These are phyloP conservation scores for Fusarium sambucinum DNA, from an alignment of 2,329 filamentous ascomycete species.

Conservation along the genomic window DNA sequence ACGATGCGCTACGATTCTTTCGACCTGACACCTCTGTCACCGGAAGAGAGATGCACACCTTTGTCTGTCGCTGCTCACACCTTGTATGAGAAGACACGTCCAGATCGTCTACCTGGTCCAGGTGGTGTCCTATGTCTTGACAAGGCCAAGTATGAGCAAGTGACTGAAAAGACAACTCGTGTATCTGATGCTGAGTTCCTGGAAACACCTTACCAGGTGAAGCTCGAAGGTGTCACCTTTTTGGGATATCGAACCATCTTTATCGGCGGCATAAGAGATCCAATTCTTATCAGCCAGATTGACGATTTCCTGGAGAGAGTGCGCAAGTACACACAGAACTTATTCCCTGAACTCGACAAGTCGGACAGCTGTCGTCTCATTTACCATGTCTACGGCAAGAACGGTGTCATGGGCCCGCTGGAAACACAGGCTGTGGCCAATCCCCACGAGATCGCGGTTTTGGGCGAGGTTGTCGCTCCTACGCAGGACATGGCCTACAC, in stretches of 20 bases:
- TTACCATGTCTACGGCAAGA: conserved; percentile 60
- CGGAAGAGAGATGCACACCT: conserved; percentile 58
- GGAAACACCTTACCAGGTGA: conserved; percentile 57
- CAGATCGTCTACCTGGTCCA: conserved; percentile 62
- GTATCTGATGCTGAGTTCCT: conserved; percentile 57
- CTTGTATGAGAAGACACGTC: conserved; percentile 65
- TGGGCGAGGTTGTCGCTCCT: conserved; percentile 59
- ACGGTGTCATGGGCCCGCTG: conserved; percentile 51
- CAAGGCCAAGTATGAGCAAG: conserved; percentile 57
- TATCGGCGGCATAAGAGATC: conserved; percentile 60
- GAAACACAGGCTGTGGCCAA: conserved; percentile 40
- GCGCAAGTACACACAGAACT: conserved; percentile 39
- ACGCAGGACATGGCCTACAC: conserved; percentile 58
- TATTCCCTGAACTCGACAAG: conserved; percentile 41
- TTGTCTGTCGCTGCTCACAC: conserved; percentile 64
- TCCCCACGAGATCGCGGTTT: conserved; percentile 58
- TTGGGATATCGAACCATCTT: conserved; percentile 60
- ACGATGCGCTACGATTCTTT: conserved; percentile 59
- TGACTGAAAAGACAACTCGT: conserved; percentile 51
- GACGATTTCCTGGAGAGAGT: conserved; percentile 52
- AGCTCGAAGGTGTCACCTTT: conserved; percentile 60
- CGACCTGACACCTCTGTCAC: conserved; percentile 58
- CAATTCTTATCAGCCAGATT: conserved; percentile 59
- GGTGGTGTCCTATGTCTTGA: conserved; percentile 61
- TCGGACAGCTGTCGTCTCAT: conserved; percentile 54